Evolutionary conservation across 805 yeast species (phyloP).

Genomic region (Metahyphopichia silvanorum): DNA sequence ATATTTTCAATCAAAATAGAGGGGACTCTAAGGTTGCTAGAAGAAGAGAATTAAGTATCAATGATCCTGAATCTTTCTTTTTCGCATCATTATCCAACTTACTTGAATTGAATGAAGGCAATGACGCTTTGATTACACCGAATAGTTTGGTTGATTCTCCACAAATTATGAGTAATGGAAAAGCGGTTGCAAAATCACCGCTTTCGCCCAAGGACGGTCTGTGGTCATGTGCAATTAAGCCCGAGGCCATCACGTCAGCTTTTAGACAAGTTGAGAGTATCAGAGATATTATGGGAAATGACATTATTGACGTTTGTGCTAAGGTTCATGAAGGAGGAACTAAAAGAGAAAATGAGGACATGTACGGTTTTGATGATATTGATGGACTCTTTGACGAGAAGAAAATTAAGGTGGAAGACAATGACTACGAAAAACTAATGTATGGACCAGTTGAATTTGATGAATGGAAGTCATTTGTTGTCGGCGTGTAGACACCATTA

Average conservation of each 20-base stretch:
- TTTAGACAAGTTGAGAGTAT: conserved; percentile 43
- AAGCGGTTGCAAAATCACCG: conserved; percentile 23
- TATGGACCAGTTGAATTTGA: conserved; percentile 32
- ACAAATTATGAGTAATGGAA: conserved; percentile 9
- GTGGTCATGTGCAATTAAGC: conserved; percentile 46
- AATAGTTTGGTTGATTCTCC: conserved; percentile 10
- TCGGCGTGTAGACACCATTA: too few species aligned
- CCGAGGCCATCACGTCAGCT: conserved; percentile 42
- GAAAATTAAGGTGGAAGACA: conserved; percentile 12
- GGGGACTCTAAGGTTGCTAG: conserved; percentile 42
- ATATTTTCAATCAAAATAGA: conserved; percentile 20
- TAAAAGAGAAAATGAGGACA: conserved; percentile 20
- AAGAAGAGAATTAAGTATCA: conserved; percentile 43
- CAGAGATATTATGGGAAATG: conserved; percentile 26
- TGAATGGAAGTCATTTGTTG: conserved; percentile 30
- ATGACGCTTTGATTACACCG: conserved; percentile 10
- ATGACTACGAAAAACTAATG: conserved; percentile 4
- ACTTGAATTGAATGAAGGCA: conserved; percentile 39
- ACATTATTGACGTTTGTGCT: conserved; percentile 21
- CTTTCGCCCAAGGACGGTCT: conserved; percentile 35
- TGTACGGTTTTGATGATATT: conserved; percentile 27
- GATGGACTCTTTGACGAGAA: conserved; percentile 36
- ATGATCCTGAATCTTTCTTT: conserved; percentile 48
- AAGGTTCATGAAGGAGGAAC: conserved; percentile 10
- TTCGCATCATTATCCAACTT: conserved; percentile 50